These are phyloP conservation scores for Dissophora ornata DNA, from an alignment of 192 early-diverging fungal genomes.

Conservation along the genomic window DNA sequence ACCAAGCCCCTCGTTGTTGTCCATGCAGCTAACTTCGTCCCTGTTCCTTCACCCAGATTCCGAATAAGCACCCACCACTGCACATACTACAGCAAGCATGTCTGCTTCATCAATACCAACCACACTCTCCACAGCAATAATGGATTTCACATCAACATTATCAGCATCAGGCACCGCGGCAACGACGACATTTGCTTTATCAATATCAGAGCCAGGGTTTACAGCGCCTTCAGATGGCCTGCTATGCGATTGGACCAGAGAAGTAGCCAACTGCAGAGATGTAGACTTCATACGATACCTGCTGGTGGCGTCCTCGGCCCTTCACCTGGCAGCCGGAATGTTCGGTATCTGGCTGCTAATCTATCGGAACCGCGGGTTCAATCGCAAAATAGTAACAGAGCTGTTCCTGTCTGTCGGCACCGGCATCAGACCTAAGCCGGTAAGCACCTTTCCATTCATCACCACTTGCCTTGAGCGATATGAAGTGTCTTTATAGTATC, in stretches of 20 bases:
- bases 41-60: too few relatives aligned
- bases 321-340: slow-evolving; percentile 2
- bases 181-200: background rate
- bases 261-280: slow-evolving; percentile 21
- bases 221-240: background rate
- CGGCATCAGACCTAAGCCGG: slow-evolving; percentile 44
- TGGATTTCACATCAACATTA: too few relatives aligned
- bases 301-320: slow-evolving; percentile 14
- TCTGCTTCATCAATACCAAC: too few relatives aligned
- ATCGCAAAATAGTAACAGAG: slow-evolving; percentile 24
- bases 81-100: too few relatives aligned
- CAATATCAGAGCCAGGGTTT: background rate
- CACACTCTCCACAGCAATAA: too few relatives aligned
- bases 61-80: too few relatives aligned
- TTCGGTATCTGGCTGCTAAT: slow-evolving; percentile 29
- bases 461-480: background rate
- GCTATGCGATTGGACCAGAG: slow-evolving; percentile 39
- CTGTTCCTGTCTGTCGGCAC: slow-evolving; percentile 33
- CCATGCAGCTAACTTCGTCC: too few relatives aligned
- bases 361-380: slow-evolving; percentile 40
- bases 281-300: slow-evolving; percentile 6
- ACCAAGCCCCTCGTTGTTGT: too few relatives aligned
- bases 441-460: slow-evolving; percentile 8
- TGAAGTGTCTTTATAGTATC: too few relatives aligned
- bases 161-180: too few relatives aligned